Evolutionary conservation across 2,329 filamentous ascomycete genomes (phyloP), one percentile per base, ranked within the genome.

Genomic region (Talaromyces sp.): DNA sequence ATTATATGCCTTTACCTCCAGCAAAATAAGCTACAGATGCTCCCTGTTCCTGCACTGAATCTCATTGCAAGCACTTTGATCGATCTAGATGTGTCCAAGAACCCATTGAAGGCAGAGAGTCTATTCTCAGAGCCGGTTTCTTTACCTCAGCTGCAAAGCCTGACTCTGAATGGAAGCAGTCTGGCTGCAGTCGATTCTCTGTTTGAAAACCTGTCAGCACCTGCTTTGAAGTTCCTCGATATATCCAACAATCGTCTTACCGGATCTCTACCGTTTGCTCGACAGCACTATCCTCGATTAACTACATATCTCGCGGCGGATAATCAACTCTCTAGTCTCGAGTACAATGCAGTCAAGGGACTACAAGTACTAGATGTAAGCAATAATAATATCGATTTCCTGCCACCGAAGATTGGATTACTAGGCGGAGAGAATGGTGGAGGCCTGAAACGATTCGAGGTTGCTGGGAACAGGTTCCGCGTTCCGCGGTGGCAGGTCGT

Each of bases 401-500:
- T 98, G 14, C 91, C 95, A 66, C 90, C 93, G 0, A 87, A 89
- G 8, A 83, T 98, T 11, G 94, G 94, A 0, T 81, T 96, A 13
- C 82, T 96, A 0, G 88, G 89, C 27, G 89, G 88, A 1, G 82
- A 81, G 10, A 73, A 71, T 16, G 70, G 71, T 19, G 67, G 71
- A 22, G 87, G 71, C 68, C 87, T 79, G 80, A 90, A 82, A 77
- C 85, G 82, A 62, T 80, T 97, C 10, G 90, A 96, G 57, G 90
- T 97, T 3, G 86, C 86, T 33, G 93, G 93, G 0, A 98, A 98
- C 75, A 84, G 88, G 37, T 98, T 98, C 78, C 85, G 92, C 37
- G 92, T 97, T 37, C 94, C 94, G 0, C 87, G 91, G 64, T 93
- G 90, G 81, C 90, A 90, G 68, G 85, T 97, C 7, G 79, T 98